Evolutionary conservation across 2,329 filamentous ascomycete species (phyloP).

Genomic region (Scedosporium apiospermum): DNA sequence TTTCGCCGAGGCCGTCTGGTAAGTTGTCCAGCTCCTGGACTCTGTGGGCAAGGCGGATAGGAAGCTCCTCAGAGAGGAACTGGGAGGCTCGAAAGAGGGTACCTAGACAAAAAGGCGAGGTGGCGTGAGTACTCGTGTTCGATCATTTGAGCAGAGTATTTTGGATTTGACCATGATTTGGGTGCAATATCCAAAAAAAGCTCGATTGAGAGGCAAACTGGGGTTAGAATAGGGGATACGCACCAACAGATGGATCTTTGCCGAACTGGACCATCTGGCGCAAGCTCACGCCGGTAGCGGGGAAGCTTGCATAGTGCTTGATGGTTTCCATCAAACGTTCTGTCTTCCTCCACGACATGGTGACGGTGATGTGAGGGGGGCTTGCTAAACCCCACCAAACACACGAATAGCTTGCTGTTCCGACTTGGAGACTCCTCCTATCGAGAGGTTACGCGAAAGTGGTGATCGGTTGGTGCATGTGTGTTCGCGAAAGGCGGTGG

Average conservation of each 20-base stretch:
- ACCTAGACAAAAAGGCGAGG: conserved; percentile 39
- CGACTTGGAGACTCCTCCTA: background rate
- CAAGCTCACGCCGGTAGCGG: conserved; percentile 89
- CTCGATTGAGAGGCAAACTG: background rate
- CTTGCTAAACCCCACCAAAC: conserved; percentile 7
- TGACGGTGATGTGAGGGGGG: conserved; percentile 17
- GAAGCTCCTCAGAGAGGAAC: conserved; percentile 95
- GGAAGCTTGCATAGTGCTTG: conserved; percentile 93
- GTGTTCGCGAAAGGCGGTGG: background rate
- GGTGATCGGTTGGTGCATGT: background rate
- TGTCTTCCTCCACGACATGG: conserved; percentile 90
- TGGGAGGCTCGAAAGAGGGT: conserved; percentile 96
- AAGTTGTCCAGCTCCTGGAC: conserved; percentile 89
- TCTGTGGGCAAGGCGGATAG: conserved; percentile 90
- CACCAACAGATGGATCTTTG: conserved; percentile 83
- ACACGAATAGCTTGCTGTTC: background rate
- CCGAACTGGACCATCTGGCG: conserved; percentile 99
- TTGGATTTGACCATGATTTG: too few species aligned
- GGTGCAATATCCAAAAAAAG: background rate
- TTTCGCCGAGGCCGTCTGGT: conserved; percentile 92
- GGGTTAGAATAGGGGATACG: conserved; percentile 18
- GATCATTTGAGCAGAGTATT: background rate
- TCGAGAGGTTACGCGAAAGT: background rate
- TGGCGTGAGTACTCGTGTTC: background rate
- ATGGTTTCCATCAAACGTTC: conserved; percentile 93